A percentile compares a stretch with the other conserved stretches of the same genome.
Conservation (phyloP, 768 basidiomycete species). For the Lentinula aciculospora region DNA sequence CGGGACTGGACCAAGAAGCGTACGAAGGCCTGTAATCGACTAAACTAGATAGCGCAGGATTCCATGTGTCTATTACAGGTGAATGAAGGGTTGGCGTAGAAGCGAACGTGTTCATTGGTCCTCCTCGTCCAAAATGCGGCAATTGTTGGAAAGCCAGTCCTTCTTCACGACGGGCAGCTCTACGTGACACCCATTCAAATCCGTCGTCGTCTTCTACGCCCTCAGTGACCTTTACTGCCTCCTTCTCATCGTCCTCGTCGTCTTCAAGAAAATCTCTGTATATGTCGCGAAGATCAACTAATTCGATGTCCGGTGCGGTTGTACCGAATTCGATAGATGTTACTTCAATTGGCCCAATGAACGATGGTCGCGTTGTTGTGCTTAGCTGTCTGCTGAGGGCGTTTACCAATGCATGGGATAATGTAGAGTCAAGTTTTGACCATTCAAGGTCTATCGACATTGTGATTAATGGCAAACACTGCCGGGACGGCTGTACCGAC, state of each 20-base stretch:
- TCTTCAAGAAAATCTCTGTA: constrained; percentile 91
- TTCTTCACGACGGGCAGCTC: constrained; percentile 50
- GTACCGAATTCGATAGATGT: constrained; percentile 87
- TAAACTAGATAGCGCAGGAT: not conserved
- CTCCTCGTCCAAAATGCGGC: constrained; percentile 55
- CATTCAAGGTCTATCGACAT: constrained; percentile 99
- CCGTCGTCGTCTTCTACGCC: constrained; percentile 64
- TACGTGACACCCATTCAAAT: constrained; percentile 77
- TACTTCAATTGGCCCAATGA: constrained; percentile 89
- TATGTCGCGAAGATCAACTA: constrained; percentile 90
- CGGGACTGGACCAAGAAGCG: constrained; percentile 12
- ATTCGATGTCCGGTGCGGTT: constrained; percentile 75
- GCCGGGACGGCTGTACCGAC: too few species aligned
- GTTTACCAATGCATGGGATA: constrained; percentile 64
- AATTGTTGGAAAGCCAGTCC: constrained; percentile 63
- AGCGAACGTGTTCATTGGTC: constrained; percentile 52
- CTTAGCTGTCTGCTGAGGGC: constrained; percentile 77
- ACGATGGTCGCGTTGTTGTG: constrained; percentile 74
- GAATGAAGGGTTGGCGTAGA: constrained; percentile 38
- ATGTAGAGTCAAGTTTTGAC: constrained; percentile 69
- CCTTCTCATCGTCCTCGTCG: constrained; percentile 47
- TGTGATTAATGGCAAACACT: too few species aligned
- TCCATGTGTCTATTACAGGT: not conserved
- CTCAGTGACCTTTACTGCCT: constrained; percentile 47
- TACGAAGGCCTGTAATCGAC: not conserved